Percentiles rank a stretch among this genome's conserved stretches.
Evolutionary conservation across 345 rosid species (phyloP).

Genomic region (Firmiana major): DNA sequence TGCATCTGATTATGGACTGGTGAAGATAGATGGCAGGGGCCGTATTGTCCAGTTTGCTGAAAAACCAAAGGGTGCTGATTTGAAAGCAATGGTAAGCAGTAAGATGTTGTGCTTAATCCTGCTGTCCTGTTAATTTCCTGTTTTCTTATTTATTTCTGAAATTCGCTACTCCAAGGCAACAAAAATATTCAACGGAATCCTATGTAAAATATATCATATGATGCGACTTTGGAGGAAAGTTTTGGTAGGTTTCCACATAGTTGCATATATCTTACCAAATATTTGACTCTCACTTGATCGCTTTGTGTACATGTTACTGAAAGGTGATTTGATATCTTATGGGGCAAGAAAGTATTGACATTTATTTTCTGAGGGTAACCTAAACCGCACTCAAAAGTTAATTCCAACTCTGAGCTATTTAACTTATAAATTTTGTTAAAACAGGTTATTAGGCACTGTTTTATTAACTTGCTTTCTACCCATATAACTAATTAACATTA

Average conservation of each 20-base stretch:
- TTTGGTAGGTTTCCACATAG: neutral
- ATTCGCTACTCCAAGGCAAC: neutral
- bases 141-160: neutral
- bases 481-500: neutral
- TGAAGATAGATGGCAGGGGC: constrained; percentile 70
- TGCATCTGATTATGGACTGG: constrained; percentile 87
- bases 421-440: neutral
- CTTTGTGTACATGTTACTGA: neutral
- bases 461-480: neutral
- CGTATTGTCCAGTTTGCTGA: constrained; percentile 68
- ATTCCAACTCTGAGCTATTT: neutral
- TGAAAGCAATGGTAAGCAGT: constrained; percentile 69
- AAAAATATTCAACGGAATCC: neutral
- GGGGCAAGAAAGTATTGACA: neutral
- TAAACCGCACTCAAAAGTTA: neutral
- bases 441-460: neutral
- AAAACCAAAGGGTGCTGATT: constrained; percentile 76
- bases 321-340: neutral
- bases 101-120: neutral
- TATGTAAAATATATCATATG: neutral
- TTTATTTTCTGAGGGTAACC: neutral
- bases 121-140: neutral
- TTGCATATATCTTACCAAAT: neutral
- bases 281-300: neutral
- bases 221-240: neutral